phyloP scores from a whole-genome alignment of 73 alveolate species.

The Symbiodinium pilosum region DNA sequence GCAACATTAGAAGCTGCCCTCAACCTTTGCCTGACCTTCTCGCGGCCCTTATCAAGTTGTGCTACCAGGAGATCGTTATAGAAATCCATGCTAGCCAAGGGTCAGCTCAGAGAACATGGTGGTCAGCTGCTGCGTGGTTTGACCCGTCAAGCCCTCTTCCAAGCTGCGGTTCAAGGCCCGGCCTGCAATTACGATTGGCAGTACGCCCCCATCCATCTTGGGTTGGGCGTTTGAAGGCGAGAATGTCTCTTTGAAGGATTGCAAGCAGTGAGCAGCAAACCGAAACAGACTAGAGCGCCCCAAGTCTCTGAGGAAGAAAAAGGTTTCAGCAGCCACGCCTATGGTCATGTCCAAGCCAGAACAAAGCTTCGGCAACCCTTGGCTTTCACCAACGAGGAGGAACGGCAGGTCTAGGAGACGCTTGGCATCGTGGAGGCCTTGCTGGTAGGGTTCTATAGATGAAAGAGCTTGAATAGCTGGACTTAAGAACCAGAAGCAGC shows the following conservation, averaged over 20 bases:
- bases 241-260: too few species aligned
- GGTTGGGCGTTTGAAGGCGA: too few species aligned
- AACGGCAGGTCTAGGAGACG: not conserved
- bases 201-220: too few species aligned
- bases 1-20: too few species aligned
- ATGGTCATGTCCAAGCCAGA: not conserved
- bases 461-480: not conserved
- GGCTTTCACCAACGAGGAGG: not conserved
- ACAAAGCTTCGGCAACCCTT: not conserved
- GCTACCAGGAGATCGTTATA: too few species aligned
- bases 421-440: not conserved
- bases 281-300: too few species aligned
- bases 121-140: not conserved
- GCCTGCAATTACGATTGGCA: not conserved
- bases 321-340: not conserved
- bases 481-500: too few species aligned
- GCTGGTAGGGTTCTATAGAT: not conserved
- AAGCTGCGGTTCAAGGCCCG: not conserved
- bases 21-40: too few species aligned
- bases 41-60: not conserved
- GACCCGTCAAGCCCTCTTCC: conserved; percentile 19
- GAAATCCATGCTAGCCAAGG: not conserved
- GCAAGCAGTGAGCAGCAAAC: too few species aligned
- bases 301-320: too few species aligned
- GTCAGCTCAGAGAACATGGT: conserved; percentile 9